Percentiles rank a stretch among this genome's conserved stretches.
Evolutionary conservation across 441 rosid genomes (phyloP).

Genomic region (Raphanus hybrid): DNA sequence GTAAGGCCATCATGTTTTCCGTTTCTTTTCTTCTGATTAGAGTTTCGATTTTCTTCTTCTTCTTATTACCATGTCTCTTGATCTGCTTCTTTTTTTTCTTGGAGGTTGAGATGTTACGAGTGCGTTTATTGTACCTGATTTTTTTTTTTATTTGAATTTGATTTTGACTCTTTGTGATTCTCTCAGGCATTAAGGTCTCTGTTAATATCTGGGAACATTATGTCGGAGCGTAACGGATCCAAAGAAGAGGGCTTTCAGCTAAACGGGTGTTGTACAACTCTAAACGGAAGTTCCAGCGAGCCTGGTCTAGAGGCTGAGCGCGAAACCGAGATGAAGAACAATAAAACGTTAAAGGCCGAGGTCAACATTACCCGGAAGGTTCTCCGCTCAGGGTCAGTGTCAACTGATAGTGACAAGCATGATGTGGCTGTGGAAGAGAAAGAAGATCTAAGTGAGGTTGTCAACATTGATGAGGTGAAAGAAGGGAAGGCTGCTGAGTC

Average conservation of each 20-base stretch:
- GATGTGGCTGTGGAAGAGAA: constrained; percentile 1
- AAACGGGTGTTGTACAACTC: constrained; percentile 25
- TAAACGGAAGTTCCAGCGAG: constrained; percentile 22
- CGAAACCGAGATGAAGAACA: constrained; percentile 32
- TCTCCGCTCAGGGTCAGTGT: constrained; percentile 54
- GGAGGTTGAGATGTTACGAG: not conserved
- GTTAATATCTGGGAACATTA: constrained; percentile 11
- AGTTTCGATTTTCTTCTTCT: not conserved
- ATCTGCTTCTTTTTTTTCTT: not conserved
- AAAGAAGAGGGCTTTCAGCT: constrained; percentile 28
- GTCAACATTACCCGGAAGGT: constrained; percentile 47
- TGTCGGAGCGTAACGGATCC: constrained; percentile 27
- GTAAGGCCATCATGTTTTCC: constrained; percentile 3
- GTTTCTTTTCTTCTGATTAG: constrained; percentile 11
- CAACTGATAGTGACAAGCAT: not conserved
- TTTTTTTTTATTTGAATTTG: not conserved
- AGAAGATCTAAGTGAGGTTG: not conserved
- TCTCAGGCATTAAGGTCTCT: not conserved
- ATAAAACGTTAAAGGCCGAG: constrained; percentile 39
- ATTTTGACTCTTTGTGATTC: constrained; percentile 13
- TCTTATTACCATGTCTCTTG: not conserved
- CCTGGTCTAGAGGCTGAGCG: constrained; percentile 23
- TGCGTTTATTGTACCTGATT: not conserved
- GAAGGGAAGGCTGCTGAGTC: constrained; percentile 17
- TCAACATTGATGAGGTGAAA: not conserved